phyloP scores from a whole-genome alignment of 108 stramenopile genomes.

The Cyclotella choctawhatcheeana region DNA sequence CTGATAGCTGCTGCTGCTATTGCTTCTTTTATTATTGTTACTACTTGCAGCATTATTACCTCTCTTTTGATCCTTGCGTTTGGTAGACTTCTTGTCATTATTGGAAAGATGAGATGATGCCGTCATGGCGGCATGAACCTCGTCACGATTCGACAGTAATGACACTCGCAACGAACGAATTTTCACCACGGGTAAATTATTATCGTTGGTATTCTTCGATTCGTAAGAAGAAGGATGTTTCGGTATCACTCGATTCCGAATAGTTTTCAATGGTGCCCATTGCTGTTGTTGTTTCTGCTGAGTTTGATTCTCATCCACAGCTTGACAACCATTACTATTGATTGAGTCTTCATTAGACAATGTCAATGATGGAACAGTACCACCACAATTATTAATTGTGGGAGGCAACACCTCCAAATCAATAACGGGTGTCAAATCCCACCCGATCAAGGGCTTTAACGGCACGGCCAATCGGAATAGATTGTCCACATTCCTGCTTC shows the following conservation, averaged over 20 bases:
- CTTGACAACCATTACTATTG: background rate
- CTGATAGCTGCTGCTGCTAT: conserved; percentile 25
- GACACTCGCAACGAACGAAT: conserved; percentile 53
- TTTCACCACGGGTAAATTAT: conserved; percentile 26
- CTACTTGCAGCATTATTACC: too few relatives aligned
- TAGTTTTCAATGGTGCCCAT: conserved; percentile 12
- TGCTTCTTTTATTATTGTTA: too few relatives aligned
- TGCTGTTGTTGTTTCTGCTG: background rate
- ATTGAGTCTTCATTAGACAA: background rate
- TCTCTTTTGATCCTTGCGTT: too few relatives aligned
- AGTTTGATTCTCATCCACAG: background rate
- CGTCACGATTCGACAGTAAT: conserved; percentile 47
- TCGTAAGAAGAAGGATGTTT: too few relatives aligned
- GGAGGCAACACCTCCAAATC: conserved; percentile 56
- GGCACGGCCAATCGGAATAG: conserved; percentile 56
- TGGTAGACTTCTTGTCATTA: background rate
- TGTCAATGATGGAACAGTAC: background rate
- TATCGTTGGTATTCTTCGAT: background rate
- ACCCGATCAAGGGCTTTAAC: conserved; percentile 49
- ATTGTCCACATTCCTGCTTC: conserved; percentile 29
- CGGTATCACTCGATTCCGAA: conserved; percentile 19
- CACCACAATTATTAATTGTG: background rate
- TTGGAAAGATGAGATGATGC: background rate
- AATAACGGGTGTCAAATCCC: conserved; percentile 56
- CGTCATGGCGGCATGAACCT: conserved; percentile 40